Percentiles rank a stretch among this genome's conserved stretches.
Conservation (phyloP, 768 basidiomycete genomes). For the Tylopilus sp. region DNA sequence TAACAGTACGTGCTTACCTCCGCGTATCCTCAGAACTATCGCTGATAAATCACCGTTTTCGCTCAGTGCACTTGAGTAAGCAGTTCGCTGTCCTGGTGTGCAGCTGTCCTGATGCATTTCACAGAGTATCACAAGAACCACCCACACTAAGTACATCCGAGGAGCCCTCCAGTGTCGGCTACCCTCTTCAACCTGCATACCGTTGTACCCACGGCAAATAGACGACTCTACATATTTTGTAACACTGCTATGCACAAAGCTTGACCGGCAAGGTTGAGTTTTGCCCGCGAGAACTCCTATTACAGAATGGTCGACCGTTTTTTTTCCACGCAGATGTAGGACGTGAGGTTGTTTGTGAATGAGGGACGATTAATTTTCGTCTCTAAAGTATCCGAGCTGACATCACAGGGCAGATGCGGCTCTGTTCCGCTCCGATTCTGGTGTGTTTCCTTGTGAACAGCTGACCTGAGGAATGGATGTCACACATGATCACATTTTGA, state of each 20-base stretch:
- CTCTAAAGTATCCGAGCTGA: neutral
- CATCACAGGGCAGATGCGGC: neutral
- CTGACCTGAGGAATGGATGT: neutral
- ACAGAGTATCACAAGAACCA: conserved; percentile 90
- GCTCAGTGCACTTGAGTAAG: conserved; percentile 81
- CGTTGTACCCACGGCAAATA: conserved; percentile 26
- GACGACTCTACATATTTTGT: conserved; percentile 18
- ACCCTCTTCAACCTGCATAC: conserved; percentile 8
- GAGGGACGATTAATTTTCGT: neutral
- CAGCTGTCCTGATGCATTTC: conserved; percentile 22
- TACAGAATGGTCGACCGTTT: neutral
- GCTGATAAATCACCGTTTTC: conserved; percentile 7
- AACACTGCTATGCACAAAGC: neutral
- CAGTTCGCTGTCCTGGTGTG: conserved; percentile 10
- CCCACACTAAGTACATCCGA: conserved; percentile 51
- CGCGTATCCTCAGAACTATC: neutral
- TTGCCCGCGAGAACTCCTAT: neutral
- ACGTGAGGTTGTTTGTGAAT: neutral
- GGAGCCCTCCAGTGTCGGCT: conserved; percentile 1
- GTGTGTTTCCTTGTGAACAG: neutral
- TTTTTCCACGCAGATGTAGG: neutral
- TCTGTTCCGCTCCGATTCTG: neutral
- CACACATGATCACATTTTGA: neutral
- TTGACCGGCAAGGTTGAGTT: conserved; percentile 3
- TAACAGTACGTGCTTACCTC: conserved; percentile 33